Evolutionary conservation across 768 basidiomycete genomes (phyloP).

Genomic region (Sistotremastrum suecicum): DNA sequence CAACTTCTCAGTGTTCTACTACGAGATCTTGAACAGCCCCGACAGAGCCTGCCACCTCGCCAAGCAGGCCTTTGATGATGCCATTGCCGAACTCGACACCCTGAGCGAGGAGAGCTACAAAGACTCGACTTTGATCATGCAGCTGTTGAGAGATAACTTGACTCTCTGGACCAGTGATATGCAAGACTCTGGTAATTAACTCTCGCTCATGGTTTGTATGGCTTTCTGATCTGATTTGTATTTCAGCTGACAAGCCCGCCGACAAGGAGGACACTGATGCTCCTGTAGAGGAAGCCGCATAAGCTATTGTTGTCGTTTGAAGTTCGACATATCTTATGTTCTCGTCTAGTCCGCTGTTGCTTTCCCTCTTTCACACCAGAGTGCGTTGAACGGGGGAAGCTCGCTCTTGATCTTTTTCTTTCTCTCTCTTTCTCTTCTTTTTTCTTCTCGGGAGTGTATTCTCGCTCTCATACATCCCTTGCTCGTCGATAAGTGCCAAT

Average conservation of each 20-base stretch:
- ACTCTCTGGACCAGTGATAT: slow-evolving; percentile 98
- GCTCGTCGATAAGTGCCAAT: no score
- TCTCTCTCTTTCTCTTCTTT: neutral
- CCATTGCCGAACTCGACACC: slow-evolving; percentile 97
- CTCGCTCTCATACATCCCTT: no score
- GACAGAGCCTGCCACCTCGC: slow-evolving; percentile 97
- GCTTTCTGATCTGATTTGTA: slow-evolving; percentile 5
- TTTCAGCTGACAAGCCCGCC: slow-evolving; percentile 47
- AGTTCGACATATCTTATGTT: slow-evolving; percentile 2
- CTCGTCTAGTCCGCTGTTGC: neutral
- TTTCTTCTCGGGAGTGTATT: neutral
- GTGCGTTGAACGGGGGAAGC: neutral
- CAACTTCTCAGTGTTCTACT: slow-evolving; percentile 99
- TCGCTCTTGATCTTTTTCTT: neutral
- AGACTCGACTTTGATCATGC: slow-evolving; percentile 96
- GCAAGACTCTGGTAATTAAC: slow-evolving; percentile 70
- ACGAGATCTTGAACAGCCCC: slow-evolving; percentile 97
- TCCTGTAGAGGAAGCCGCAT: slow-evolving; percentile 47
- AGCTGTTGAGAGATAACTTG: slow-evolving; percentile 91
- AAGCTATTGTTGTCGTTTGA: neutral
- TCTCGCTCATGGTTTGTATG: neutral
- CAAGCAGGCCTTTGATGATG: slow-evolving; percentile 98
- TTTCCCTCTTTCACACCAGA: neutral
- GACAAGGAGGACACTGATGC: slow-evolving; percentile 55
- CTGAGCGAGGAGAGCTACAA: slow-evolving; percentile 99